These are phyloP conservation scores for Puya raimondii DNA, from an alignment of 176 grass and related monocot genomes.

Conservation along the genomic window DNA sequence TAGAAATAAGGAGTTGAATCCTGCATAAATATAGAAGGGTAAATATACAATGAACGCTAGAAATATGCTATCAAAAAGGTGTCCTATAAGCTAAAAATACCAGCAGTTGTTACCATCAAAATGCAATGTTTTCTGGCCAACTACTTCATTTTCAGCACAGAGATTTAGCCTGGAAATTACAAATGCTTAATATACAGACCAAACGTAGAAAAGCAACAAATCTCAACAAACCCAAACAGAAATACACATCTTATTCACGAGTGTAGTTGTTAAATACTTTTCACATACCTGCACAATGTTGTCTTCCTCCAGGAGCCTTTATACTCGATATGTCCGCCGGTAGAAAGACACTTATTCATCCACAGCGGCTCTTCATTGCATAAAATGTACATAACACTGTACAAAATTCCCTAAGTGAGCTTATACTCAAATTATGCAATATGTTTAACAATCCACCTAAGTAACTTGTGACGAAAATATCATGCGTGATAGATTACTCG, in stretches of 20 bases:
- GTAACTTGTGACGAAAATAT: neutral
- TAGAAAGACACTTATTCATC: conserved; percentile 89
- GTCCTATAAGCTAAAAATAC: neutral
- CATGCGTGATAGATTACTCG: too few species aligned
- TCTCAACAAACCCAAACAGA: neutral
- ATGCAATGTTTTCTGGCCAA: conserved; percentile 39
- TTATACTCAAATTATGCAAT: neutral
- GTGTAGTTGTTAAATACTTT: neutral
- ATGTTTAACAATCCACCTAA: neutral
- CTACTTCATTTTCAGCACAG: conserved; percentile 31
- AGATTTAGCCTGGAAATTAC: conserved; percentile 57
- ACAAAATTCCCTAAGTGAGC: neutral
- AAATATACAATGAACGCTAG: conserved; percentile 15
- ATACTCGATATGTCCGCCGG: conserved; percentile 67
- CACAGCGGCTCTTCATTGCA: conserved; percentile 98
- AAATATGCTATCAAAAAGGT: conserved; percentile 1
- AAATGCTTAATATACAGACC: conserved; percentile 14
- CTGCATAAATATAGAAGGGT: conserved; percentile 29
- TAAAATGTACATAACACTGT: conserved; percentile 90
- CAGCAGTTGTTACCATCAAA: conserved; percentile 66
- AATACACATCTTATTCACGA: neutral
- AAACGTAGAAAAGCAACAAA: neutral
- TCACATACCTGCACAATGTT: conserved; percentile 43
- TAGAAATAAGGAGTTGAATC: conserved; percentile 75
- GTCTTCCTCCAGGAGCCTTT: conserved; percentile 84